Conservation (phyloP, 768 basidiomycete genomes). For the Kwoniella dendrophila region DNA sequence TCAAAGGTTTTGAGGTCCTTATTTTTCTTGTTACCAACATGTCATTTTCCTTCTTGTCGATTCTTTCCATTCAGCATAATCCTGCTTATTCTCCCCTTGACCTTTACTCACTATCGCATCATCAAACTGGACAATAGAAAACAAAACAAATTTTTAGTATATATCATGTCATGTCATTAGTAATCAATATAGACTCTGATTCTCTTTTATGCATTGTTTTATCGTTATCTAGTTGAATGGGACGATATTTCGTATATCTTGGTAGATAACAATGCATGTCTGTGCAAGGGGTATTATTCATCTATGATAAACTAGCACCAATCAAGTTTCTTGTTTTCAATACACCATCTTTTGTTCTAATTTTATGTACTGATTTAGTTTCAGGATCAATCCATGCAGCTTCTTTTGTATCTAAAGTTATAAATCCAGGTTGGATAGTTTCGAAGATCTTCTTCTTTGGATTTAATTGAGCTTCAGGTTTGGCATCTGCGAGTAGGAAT, state of each 20-base stretch:
- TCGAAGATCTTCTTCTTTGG: slow-evolving; percentile 99
- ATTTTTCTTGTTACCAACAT: no score
- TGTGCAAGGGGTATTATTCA: neutral
- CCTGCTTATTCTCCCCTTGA: no score
- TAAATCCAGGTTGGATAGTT: slow-evolving; percentile 92
- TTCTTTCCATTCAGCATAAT: no score
- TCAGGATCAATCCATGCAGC: slow-evolving; percentile 90
- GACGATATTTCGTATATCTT: no score
- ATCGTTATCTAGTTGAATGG: neutral
- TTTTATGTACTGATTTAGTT: slow-evolving; percentile 76
- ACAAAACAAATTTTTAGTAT: no score
- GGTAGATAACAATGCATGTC: no score
- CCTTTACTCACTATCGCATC: no score
- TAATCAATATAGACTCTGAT: neutral
- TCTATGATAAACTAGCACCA: slow-evolving; percentile 87
- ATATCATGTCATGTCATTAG: neutral
- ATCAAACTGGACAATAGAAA: no score
- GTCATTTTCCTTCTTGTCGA: no score
- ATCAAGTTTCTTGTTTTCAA: slow-evolving; percentile 78
- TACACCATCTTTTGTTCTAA: slow-evolving; percentile 78
- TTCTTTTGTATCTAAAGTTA: slow-evolving; percentile 79
- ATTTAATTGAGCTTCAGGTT: slow-evolving; percentile 79
- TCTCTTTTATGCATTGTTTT: slow-evolving; percentile 2
- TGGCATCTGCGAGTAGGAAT: slow-evolving; percentile 54
- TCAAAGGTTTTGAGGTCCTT: no score